These are phyloP conservation scores for Ophiostoma piceae DNA, from an alignment of 2,329 filamentous ascomycete species.

Conservation along the genomic window DNA sequence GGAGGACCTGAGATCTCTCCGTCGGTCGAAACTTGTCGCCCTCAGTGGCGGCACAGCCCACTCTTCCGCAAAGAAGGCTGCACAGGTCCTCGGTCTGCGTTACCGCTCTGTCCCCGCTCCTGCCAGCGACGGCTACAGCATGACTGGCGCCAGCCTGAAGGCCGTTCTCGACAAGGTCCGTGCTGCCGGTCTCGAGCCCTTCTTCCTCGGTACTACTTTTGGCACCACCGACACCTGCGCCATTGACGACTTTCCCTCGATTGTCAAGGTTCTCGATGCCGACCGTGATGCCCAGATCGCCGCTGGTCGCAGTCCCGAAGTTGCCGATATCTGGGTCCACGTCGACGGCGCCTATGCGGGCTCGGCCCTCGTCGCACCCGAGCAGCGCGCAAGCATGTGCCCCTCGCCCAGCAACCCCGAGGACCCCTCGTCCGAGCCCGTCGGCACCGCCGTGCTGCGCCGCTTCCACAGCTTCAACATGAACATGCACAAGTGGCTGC, in stretches of 20 bases:
- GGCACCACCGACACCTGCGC: slow-evolving; percentile 87
- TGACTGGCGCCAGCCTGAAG: slow-evolving; percentile 61
- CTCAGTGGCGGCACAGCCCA: slow-evolving; percentile 76
- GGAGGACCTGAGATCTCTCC: slow-evolving; percentile 63
- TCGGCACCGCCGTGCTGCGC: slow-evolving; percentile 51
- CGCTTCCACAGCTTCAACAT: slow-evolving; percentile 84
- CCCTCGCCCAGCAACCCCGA: slow-evolving; percentile 16
- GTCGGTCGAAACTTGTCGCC: slow-evolving; percentile 69
- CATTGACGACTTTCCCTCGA: slow-evolving; percentile 71
- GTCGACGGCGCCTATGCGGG: slow-evolving; percentile 92
- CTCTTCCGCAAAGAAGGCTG: slow-evolving; percentile 80
- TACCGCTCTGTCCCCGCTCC: slow-evolving; percentile 64
- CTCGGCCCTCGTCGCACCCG: slow-evolving; percentile 72
- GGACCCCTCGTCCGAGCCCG: slow-evolving; percentile 15
- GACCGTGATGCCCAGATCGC: slow-evolving; percentile 27
- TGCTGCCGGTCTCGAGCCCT: slow-evolving; percentile 69
- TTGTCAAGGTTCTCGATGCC: slow-evolving; percentile 48
- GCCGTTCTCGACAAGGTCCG: slow-evolving; percentile 60
- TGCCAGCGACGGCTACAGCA: slow-evolving; percentile 59
- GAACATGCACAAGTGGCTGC: slow-evolving; percentile 97
- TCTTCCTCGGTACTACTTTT: slow-evolving; percentile 77
- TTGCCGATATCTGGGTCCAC: slow-evolving; percentile 72
- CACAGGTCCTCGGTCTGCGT: slow-evolving; percentile 78
- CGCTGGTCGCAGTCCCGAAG: slow-evolving; percentile 26
- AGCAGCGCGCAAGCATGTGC: slow-evolving; percentile 52